Evolutionary conservation across 176 grass and related monocot species (phyloP).

Genomic region (Phragmites australis): DNA sequence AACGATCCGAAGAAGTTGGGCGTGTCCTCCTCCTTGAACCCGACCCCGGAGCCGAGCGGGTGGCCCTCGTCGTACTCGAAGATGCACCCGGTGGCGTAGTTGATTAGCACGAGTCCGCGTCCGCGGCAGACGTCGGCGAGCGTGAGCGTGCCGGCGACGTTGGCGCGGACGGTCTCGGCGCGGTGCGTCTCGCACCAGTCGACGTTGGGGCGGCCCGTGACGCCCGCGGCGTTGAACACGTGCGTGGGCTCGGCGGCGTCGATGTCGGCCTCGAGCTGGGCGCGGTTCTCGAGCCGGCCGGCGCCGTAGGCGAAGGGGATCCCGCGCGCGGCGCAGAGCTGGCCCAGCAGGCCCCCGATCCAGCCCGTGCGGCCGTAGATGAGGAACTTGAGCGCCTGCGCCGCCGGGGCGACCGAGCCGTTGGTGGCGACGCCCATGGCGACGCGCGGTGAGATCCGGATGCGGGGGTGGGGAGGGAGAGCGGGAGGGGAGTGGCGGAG

Average conservation of each 20-base stretch:
- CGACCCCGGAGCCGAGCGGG: slow-evolving; percentile 62
- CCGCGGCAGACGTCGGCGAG: slow-evolving; percentile 78
- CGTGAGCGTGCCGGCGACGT: slow-evolving; percentile 82
- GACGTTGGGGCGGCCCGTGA: slow-evolving; percentile 88
- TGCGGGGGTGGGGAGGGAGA: neutral
- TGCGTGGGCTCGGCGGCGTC: slow-evolving; percentile 57
- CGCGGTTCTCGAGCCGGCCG: slow-evolving; percentile 69
- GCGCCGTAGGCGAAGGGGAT: slow-evolving; percentile 68
- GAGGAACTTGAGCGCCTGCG: slow-evolving; percentile 66
- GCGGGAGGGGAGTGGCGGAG: neutral
- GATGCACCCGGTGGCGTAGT: slow-evolving; percentile 87
- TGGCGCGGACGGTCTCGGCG: slow-evolving; percentile 73
- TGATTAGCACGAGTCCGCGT: slow-evolving; percentile 62
- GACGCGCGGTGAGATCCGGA: slow-evolving; percentile 34
- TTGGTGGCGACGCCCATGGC: slow-evolving; percentile 58
- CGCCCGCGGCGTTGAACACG: slow-evolving; percentile 88
- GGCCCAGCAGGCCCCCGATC: slow-evolving; percentile 75
- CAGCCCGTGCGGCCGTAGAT: slow-evolving; percentile 86
- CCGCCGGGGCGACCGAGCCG: slow-evolving; percentile 40
- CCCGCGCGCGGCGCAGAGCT: slow-evolving; percentile 56
- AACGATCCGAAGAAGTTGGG: slow-evolving; percentile 87
- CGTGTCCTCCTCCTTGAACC: slow-evolving; percentile 85
- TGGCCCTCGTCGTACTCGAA: slow-evolving; percentile 78
- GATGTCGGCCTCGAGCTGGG: slow-evolving; percentile 61
- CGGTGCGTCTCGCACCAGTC: slow-evolving; percentile 89